Percentiles rank a stretch among this genome's conserved stretches.
These are phyloP conservation scores for Backusella psychrophila DNA, from an alignment of 192 early-diverging fungal genomes.

Conservation along the genomic window DNA sequence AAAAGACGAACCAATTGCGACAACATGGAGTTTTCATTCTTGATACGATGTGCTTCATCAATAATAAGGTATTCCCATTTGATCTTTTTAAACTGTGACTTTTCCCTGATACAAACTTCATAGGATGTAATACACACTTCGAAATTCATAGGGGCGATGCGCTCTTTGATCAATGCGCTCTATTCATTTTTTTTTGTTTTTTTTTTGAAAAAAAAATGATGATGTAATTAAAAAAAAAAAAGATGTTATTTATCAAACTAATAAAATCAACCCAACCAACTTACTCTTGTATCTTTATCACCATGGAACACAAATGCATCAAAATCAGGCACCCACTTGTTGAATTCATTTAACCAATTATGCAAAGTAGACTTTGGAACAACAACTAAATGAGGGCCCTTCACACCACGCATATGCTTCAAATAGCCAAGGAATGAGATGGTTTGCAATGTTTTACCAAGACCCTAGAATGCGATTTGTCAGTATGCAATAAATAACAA, in stretches of 20 bases:
- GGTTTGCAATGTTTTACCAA: conserved; percentile 95
- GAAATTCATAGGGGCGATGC: conserved; percentile 63
- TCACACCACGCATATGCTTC: conserved; percentile 72
- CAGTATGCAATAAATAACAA: not conserved
- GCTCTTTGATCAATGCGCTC: conserved; percentile 52
- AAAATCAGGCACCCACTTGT: conserved; percentile 88
- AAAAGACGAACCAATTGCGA: conserved; percentile 94
- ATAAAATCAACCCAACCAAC: not conserved
- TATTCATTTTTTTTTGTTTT: conserved; percentile 14
- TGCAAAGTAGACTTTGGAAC: conserved; percentile 96
- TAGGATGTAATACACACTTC: conserved; percentile 96
- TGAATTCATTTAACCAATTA: conserved; percentile 95
- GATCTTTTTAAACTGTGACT: conserved; percentile 78
- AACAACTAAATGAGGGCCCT: conserved; percentile 92
- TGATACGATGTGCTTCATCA: conserved; percentile 97
- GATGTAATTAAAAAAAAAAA: conserved; percentile 2
- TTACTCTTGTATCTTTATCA: conserved; percentile 77
- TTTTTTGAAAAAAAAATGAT: not conserved
- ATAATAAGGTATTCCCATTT: conserved; percentile 91
- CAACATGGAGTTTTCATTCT: conserved; percentile 97
- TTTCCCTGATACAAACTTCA: conserved; percentile 94
- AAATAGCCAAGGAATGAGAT: conserved; percentile 97
- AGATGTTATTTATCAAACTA: not conserved
- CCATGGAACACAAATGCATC: conserved; percentile 91
- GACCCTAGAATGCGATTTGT: conserved; percentile 53